A percentile compares a stretch with the other conserved stretches of the same genome.
Conservation (phyloP, 352 stramenopile genomes). For the Phytopythium helicoides region DNA sequence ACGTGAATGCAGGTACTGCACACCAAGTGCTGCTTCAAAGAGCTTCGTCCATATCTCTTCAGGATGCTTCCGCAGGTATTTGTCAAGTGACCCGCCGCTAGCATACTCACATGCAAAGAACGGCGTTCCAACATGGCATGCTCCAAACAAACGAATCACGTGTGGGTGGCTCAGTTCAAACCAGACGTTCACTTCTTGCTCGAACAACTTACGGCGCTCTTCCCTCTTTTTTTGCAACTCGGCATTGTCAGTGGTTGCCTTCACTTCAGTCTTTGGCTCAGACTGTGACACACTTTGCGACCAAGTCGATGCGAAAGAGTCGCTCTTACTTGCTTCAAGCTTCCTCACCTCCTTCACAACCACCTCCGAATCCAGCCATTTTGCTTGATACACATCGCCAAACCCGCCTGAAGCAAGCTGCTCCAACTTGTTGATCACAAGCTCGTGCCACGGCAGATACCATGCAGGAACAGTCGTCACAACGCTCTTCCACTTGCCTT, state of each 20-base stretch:
- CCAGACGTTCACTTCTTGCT: conserved; percentile 17
- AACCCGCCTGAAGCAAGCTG: conserved; percentile 1
- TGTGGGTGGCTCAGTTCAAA: conserved; percentile 8
- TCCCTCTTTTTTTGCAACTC: conserved; percentile 1
- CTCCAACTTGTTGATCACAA: background rate
- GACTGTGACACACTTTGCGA: too few species aligned
- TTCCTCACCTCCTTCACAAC: conserved; percentile 18
- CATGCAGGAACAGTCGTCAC: background rate
- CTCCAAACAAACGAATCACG: conserved; percentile 10
- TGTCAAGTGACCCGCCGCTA: conserved; percentile 5
- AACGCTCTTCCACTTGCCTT: background rate
- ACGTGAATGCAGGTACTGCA: conserved; percentile 45
- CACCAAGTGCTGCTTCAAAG: conserved; percentile 27
- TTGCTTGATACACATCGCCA: conserved; percentile 9
- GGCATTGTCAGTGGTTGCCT: background rate
- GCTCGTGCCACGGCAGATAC: conserved; percentile 6
- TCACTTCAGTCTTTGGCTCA: background rate
- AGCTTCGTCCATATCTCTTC: conserved; percentile 14
- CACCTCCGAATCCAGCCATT: conserved; percentile 16
- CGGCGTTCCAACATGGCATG: conserved; percentile 8
- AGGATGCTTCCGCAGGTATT: conserved; percentile 6
- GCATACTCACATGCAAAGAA: conserved; percentile 17
- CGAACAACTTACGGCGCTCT: conserved; percentile 9
- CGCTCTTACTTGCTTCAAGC: background rate
- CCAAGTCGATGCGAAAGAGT: too few species aligned